Evolutionary conservation across 2,329 filamentous ascomycete species (phyloP).

Genomic region (Chaetomiaceae sp.): DNA sequence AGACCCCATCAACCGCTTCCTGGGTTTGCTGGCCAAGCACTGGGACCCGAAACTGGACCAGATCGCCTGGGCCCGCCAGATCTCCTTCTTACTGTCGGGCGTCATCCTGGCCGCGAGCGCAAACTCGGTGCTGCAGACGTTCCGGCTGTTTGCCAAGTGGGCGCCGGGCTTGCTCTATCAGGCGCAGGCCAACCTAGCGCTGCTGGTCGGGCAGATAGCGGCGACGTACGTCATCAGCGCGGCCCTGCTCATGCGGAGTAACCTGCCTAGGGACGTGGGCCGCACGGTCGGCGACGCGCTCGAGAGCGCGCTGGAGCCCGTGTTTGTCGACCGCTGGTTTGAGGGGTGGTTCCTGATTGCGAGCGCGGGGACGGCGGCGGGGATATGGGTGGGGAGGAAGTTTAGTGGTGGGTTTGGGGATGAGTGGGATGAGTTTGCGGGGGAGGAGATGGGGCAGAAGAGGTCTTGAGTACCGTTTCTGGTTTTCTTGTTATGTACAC

Average conservation of each 20-base stretch:
- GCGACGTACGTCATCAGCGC: conserved; percentile 83
- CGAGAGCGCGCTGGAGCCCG: conserved; percentile 67
- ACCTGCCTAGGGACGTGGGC: conserved; percentile 72
- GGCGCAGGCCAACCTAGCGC: conserved; percentile 71
- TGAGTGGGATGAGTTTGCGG: conserved; percentile 57
- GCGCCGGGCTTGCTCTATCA: conserved; percentile 67
- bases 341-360: conserved; percentile 78
- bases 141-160: conserved; percentile 74
- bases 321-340: conserved; percentile 78
- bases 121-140: conserved; percentile 79
- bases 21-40: conserved; percentile 75
- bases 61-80: conserved; percentile 76
- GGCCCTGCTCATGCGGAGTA: conserved; percentile 70
- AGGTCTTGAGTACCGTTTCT: conserved; percentile 47
- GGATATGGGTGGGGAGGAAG: conserved; percentile 67
- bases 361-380: conserved; percentile 61
- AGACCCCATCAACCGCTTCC: conserved; percentile 79
- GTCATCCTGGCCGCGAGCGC: conserved; percentile 79
- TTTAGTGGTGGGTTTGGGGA: conserved; percentile 48
- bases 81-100: conserved; percentile 77
- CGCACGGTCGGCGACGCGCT: conserved; percentile 73
- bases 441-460: conserved; percentile 70
- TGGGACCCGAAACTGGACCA: conserved; percentile 82
- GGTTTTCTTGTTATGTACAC: not conserved
- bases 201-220: conserved; percentile 74